Evolutionary conservation across 1,284 basidiomycete species (phyloP).

Genomic region (Bondarzewia mesenterica): DNA sequence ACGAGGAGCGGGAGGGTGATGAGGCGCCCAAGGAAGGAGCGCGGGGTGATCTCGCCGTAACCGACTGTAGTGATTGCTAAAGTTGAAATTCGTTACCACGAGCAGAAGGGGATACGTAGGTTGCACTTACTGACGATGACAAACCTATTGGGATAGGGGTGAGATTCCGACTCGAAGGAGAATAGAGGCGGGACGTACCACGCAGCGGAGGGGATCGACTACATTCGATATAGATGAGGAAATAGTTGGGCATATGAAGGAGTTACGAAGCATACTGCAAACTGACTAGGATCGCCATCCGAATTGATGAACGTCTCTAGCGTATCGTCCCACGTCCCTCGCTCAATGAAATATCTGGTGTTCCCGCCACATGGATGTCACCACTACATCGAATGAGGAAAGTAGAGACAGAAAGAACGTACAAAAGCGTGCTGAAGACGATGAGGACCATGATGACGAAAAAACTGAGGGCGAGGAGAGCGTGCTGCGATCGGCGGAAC

Average conservation of each 20-base stretch:
- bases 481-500: constrained; percentile 79
- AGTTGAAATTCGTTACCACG: neutral
- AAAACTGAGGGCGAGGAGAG: constrained; percentile 77
- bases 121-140: constrained; percentile 49
- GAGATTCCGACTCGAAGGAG: constrained; percentile 16
- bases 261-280: constrained; percentile 38
- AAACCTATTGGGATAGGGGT: constrained; percentile 32
- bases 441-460: constrained; percentile 84
- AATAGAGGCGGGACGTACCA: constrained; percentile 35
- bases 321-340: constrained; percentile 78
- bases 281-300: constrained; percentile 75
- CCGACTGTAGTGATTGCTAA: constrained; percentile 80
- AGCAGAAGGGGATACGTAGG: neutral
- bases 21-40: constrained; percentile 74
- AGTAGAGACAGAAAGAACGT: constrained; percentile 20
- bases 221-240: constrained; percentile 5
- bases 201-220: constrained; percentile 75
- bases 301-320: constrained; percentile 76
- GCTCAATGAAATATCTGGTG: constrained; percentile 75
- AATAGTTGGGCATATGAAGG: neutral
- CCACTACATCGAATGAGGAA: neutral
- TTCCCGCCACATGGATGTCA: too few relatives aligned
- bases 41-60: constrained; percentile 83
- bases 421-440: constrained; percentile 82
- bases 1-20: constrained; percentile 79